These are phyloP conservation scores for Hura crepitans DNA, from an alignment of 441 rosid species.

Conservation along the genomic window DNA sequence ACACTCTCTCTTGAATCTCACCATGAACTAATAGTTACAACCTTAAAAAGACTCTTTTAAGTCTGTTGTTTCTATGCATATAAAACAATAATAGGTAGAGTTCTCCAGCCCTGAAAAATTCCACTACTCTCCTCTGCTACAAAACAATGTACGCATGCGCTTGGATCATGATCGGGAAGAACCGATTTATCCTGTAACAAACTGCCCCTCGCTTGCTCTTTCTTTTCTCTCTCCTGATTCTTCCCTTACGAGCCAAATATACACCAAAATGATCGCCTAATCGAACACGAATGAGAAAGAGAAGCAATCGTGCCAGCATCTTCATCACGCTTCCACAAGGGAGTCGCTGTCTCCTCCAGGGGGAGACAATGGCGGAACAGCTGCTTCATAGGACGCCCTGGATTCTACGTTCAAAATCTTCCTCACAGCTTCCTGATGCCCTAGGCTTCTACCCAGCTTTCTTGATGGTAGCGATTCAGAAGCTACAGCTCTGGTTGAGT, in stretches of 20 bases:
- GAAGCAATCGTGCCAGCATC: constrained; percentile 23
- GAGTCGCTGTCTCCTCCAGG: constrained; percentile 45
- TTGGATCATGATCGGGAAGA: constrained; percentile 50
- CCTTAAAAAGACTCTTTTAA: neutral
- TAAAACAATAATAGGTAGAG: neutral
- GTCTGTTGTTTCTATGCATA: constrained; percentile 16
- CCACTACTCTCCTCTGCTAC: constrained; percentile 16
- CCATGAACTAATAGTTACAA: neutral
- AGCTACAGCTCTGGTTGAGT: constrained; percentile 36
- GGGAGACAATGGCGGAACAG: constrained; percentile 71
- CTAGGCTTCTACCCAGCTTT: constrained; percentile 32
- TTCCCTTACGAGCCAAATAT: constrained; percentile 23
- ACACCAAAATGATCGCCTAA: constrained; percentile 13
- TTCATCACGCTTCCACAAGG: constrained; percentile 24
- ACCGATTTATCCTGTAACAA: constrained; percentile 18
- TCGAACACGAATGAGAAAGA: constrained; percentile 28
- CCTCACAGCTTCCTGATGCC: constrained; percentile 46
- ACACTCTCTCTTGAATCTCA: neutral
- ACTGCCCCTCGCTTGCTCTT: constrained; percentile 25
- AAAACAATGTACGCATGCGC: constrained; percentile 31
- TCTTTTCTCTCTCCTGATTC: constrained; percentile 35
- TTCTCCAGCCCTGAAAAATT: neutral
- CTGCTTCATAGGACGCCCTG: constrained; percentile 30
- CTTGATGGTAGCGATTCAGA: constrained; percentile 35
- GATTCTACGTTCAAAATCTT: constrained; percentile 40